phyloP scores from a whole-genome alignment of 441 rosid genomes.

The Omphalea diandra region DNA sequence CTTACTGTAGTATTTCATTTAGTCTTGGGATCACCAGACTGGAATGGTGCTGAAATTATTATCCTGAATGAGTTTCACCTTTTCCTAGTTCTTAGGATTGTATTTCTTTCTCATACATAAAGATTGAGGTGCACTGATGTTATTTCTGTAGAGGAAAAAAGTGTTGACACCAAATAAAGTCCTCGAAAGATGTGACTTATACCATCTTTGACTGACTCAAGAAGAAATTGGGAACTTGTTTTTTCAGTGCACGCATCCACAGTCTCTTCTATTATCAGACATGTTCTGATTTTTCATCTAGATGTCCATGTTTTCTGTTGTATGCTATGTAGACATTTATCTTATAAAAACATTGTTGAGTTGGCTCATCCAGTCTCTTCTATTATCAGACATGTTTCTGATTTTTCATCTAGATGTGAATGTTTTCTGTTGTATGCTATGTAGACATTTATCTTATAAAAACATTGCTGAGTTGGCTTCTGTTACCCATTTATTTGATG shows the following conservation, averaged over 20 bases:
- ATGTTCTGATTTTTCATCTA: not conserved
- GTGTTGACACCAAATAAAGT: not conserved
- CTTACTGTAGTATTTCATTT: not conserved
- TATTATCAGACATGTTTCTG: not conserved
- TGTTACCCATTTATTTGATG: constrained; percentile 13
- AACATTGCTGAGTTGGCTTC: not conserved
- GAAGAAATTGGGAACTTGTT: not conserved
- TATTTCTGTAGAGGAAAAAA: not conserved
- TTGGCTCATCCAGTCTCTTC: not conserved
- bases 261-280: not conserved
- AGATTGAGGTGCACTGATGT: not conserved
- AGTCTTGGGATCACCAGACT: not conserved
- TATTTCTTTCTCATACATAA: not conserved
- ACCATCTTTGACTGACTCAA: not conserved
- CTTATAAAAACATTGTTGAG: no score
- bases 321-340: no score
- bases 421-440: not conserved
- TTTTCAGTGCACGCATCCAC: not conserved
- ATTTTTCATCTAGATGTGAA: not conserved
- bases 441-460: no score
- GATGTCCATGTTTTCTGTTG: not conserved
- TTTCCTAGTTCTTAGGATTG: not conserved
- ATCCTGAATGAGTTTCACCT: not conserved
- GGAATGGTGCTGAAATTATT: no score
- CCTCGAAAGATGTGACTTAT: not conserved